Percentiles rank a stretch among this genome's conserved stretches.
Evolutionary conservation across 495 filamentous ascomycete species (phyloP).

Genomic region (Zalerion maritima): DNA sequence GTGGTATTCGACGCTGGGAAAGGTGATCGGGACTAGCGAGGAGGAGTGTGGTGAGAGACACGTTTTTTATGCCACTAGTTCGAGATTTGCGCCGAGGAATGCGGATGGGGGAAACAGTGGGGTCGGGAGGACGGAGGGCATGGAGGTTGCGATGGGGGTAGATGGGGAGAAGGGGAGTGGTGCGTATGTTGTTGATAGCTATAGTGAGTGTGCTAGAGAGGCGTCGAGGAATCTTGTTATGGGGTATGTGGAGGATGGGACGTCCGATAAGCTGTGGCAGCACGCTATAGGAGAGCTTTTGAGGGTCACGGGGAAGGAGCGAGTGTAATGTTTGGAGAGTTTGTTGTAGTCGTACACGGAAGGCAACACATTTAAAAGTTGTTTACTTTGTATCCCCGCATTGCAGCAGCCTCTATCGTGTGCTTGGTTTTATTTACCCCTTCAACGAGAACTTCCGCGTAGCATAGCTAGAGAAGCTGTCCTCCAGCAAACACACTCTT

Average conservation of each 20-base stretch:
- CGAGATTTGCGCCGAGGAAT: conserved; percentile 25
- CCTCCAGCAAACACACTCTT: no score
- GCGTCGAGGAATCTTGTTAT: conserved; percentile 23
- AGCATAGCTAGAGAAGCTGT: no score
- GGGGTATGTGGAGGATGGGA: conserved; percentile 23
- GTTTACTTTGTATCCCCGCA: no score
- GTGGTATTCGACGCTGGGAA: conserved; percentile 10
- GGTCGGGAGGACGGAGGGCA: conserved; percentile 15
- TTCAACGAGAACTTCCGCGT: no score
- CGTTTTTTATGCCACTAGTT: conserved; percentile 37
- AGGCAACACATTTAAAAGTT: no score
- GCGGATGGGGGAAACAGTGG: conserved; percentile 6
- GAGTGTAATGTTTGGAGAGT: conserved; percentile 8
- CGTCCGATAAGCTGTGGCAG: conserved; percentile 30
- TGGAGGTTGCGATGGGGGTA: conserved; percentile 22
- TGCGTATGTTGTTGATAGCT: conserved; percentile 33
- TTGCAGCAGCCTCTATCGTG: no score
- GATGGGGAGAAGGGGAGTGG: conserved; percentile 35
- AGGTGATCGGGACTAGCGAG: conserved; percentile 15
- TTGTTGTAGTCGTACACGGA: no score
- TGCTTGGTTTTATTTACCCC: no score
- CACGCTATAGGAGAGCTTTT: conserved; percentile 34
- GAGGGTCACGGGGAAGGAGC: conserved; percentile 13
- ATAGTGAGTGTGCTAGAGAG: conserved; percentile 21
- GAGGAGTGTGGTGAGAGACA: conserved; percentile 41